A percentile compares a stretch with the other conserved stretches of the same genome.
Evolutionary conservation across 345 rosid genomes (phyloP).

Genomic region (Bruguiera parviflora): DNA sequence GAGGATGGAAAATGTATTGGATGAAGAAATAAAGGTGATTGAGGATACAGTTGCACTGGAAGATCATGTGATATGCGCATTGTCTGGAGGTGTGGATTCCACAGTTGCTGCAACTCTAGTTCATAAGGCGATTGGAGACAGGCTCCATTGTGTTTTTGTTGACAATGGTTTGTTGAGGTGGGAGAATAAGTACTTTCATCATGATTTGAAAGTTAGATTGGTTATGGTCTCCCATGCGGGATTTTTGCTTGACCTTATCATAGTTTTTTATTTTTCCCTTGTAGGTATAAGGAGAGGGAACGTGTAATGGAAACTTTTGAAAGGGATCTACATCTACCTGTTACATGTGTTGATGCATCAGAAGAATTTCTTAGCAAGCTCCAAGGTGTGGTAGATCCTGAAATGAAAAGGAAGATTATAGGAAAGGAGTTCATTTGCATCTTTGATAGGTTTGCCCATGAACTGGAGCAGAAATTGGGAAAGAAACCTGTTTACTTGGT

Average conservation of each 20-base stretch:
- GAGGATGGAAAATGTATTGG: constrained; percentile 90
- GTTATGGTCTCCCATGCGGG: neutral
- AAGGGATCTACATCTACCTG: constrained; percentile 83
- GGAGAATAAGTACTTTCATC: constrained; percentile 6
- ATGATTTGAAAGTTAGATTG: neutral
- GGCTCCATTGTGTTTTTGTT: constrained; percentile 96
- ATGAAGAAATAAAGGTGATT: constrained; percentile 80
- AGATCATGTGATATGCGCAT: constrained; percentile 90
- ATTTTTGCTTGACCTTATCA: neutral
- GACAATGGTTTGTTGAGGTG: constrained; percentile 92
- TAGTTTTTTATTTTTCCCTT: constrained; percentile 9
- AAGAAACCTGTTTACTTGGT: constrained; percentile 78
- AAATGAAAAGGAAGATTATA: constrained; percentile 83
- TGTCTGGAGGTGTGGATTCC: constrained; percentile 98
- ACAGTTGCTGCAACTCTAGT: constrained; percentile 98
- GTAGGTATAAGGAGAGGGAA: constrained; percentile 85
- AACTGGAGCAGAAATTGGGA: constrained; percentile 71
- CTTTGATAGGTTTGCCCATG: constrained; percentile 75
- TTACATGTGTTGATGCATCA: constrained; percentile 78
- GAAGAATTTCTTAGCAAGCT: constrained; percentile 75
- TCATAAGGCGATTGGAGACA: constrained; percentile 87
- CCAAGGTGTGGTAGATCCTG: constrained; percentile 90
- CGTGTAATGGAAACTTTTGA: constrained; percentile 92
- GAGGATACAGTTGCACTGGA: constrained; percentile 59
- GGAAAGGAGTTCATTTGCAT: constrained; percentile 85